Base-by-base conservation (phyloP, 2,329 filamentous ascomycete species). In the Diaporthe citrichinensis region DNA sequence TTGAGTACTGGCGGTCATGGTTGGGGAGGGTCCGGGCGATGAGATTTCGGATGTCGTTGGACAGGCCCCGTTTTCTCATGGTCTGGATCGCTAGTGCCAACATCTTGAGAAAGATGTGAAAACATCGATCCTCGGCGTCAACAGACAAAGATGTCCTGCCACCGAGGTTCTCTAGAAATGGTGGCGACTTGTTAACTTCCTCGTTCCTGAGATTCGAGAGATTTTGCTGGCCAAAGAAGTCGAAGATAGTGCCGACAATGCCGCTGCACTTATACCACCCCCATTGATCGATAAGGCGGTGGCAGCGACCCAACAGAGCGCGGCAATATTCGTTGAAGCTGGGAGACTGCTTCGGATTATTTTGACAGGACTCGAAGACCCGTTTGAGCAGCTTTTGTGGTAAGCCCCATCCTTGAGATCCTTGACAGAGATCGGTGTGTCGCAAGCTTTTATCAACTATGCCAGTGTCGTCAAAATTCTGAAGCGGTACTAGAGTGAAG, bases 241-340 rank as follows among this genome's bases (percentile, higher is more conserved):
- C 92, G 77, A 93, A 94, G 3, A 94, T 88, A 2, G 88, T 85
- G 1, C 91, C 90, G 44, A 93, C 84, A 20, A 93, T 86, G 15
- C 86, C 84, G 62, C 88, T 89, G 78, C 88, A 90, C 76, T 86
- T 90, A 51, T 85, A 85, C 92, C 92, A 94, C 5, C 90, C 90
- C 92, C 92, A 94, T 81, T 91, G 88, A 74, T 88, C 85, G 62
- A 93, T 89, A 14, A 93, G 86, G 79, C 90, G 89, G 79, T 93
- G 88, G 77, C 92, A 94, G 41, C 92, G 89, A 25, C 87, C 86
- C 44, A 93, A 83, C 6, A 92, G 80, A 8, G 90, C 88, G 25
- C 89, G 87, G 76, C 90, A 92, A 79, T 94, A 94, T 76, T 90
- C 89, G 78, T 93, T 93, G 85, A 93, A 93, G 79, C 90, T 89